Evolutionary conservation across 768 basidiomycete species (phyloP), one percentile per base, ranked within the genome.

Genomic region (Psilocybe sp.): DNA sequence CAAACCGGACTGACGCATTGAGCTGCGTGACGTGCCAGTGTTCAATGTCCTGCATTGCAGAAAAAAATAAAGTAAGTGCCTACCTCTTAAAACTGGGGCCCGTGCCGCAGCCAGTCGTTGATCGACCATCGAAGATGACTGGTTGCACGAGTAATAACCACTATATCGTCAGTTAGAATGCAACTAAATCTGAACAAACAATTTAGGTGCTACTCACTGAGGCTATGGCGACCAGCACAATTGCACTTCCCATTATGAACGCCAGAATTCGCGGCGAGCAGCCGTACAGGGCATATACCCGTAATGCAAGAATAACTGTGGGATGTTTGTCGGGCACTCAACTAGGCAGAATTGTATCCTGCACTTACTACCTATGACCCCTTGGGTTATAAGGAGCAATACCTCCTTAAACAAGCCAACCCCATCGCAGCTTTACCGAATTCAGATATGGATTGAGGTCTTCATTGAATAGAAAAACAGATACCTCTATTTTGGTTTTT

Each of bases 261-360:
- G 55, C 49, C n/a, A 75, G 52, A 33, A 80, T 59, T 15, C 67
- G 64, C 39, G 65, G 54, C 18, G 71, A 73, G 33, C 73, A 60
- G 8, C 67, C 64, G 49, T 79, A 82, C 13, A 83, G 60, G 4
- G 81, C 80, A 49, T 73, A 76, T 44, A 75, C 75, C 35, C 81
- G 75, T 36, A 78, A 60, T 9, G 71, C 70, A 23, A 80, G 66
- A 28, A 75, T 69, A 50, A 69, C 76, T 79, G 45, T 12, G 8
- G 23, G 15, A 12, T 13, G 43, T 32, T 36, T 14, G 18, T 10
- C 37, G 5, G 18, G 18, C 23, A 3, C 33, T 42, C 14, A 0
- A 28, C 23, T 43, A 8, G 32, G 46, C 12, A 14, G n/a, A 6
- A 11, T 31, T 6, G 28, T 32, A 42, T 32, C 4, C 11, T 12